Conservation (phyloP, 352 stramenopile genomes). For the Discostella stelligera region DNA sequence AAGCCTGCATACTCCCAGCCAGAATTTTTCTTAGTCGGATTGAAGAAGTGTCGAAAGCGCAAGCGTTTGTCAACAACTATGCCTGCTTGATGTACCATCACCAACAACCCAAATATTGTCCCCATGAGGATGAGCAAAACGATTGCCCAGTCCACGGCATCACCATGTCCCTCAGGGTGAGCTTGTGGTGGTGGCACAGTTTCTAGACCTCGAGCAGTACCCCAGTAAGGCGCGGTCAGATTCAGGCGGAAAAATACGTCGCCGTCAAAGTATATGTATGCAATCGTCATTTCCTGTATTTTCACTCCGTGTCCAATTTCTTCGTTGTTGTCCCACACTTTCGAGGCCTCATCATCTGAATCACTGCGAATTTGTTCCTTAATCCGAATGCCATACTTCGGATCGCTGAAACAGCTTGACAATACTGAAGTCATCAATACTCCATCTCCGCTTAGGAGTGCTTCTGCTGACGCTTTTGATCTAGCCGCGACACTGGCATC, state of each 20-base stretch:
- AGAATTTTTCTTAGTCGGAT: constrained; percentile 56
- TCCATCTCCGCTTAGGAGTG: constrained; percentile 71
- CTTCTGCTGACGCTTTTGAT: constrained; percentile 54
- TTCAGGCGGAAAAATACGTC: constrained; percentile 69
- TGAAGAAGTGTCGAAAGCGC: constrained; percentile 67
- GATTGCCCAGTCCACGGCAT: constrained; percentile 69
- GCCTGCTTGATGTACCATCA: constrained; percentile 68
- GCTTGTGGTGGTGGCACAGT: constrained; percentile 47
- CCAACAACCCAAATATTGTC: constrained; percentile 60
- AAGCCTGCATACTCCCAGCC: constrained; percentile 24
- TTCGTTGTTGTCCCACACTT: constrained; percentile 14
- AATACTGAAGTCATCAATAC: constrained; percentile 58
- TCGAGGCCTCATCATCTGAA: constrained; percentile 30
- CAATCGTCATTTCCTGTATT: constrained; percentile 33
- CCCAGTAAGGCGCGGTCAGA: constrained; percentile 64
- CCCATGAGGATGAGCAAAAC: constrained; percentile 55
- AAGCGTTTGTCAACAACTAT: constrained; percentile 49
- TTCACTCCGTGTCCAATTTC: constrained; percentile 15
- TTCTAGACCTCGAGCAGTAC: constrained; percentile 42
- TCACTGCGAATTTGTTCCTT: constrained; percentile 12
- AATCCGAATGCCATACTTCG: constrained; percentile 63
- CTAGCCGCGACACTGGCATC: constrained; percentile 57
- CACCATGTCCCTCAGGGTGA: constrained; percentile 35
- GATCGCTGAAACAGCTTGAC: constrained; percentile 66
- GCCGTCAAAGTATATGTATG: constrained; percentile 75